Evolutionary conservation across 2,329 filamentous ascomycete species (phyloP).

Genomic region (Ceratocystis smalleyi): DNA sequence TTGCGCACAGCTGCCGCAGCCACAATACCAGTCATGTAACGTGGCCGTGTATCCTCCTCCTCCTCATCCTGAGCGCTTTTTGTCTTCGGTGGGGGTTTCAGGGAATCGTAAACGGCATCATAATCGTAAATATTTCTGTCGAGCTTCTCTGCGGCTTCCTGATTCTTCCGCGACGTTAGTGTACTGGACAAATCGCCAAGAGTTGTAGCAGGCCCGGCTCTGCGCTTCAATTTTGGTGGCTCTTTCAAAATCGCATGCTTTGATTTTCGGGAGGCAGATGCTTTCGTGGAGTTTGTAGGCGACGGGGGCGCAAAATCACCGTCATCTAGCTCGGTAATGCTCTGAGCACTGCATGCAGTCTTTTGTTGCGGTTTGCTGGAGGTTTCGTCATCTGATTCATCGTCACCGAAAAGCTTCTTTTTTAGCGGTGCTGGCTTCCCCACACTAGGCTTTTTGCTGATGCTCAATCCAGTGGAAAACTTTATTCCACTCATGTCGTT

Average conservation of each 20-base stretch:
- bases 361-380: conserved; percentile 26
- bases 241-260: conserved; percentile 15
- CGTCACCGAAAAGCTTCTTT: conserved; percentile 43
- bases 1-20: conserved; percentile 61
- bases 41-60: conserved; percentile 46
- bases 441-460: conserved; percentile 40
- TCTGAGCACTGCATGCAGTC: conserved; percentile 30
- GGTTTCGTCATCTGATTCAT: conserved; percentile 39
- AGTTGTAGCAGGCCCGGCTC: conserved; percentile 28
- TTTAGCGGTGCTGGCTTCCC: conserved; percentile 35
- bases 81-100: conserved; percentile 50
- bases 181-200: conserved; percentile 53
- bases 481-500: conserved; percentile 33
- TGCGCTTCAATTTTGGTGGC: conserved; percentile 22
- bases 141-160: conserved; percentile 47
- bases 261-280: conserved; percentile 21
- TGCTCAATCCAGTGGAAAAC: conserved; percentile 41
- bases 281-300: conserved; percentile 14
- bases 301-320: conserved; percentile 12
- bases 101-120: conserved; percentile 64
- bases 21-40: conserved; percentile 63
- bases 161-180: conserved; percentile 46
- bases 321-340: conserved; percentile 47
- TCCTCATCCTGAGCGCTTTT: conserved; percentile 38
- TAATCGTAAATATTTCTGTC: conserved; percentile 75